phyloP scores from a whole-genome alignment of 2,329 filamentous ascomycete genomes.

The Pseudopithomyces chartarum region DNA sequence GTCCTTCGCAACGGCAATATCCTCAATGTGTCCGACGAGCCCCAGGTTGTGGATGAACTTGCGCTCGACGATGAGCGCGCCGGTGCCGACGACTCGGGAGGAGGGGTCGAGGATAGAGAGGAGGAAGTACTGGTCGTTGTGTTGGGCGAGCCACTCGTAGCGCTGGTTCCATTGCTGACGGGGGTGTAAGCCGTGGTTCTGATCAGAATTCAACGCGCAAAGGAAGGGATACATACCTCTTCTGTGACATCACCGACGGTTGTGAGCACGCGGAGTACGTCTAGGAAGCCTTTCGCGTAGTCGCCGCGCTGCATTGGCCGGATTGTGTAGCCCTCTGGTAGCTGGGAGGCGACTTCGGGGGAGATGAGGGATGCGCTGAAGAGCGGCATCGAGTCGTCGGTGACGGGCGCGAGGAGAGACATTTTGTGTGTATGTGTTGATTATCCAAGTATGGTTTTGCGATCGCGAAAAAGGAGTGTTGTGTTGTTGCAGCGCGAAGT shows the following conservation, averaged over 20 bases:
- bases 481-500: neutral
- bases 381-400: conserved; percentile 59
- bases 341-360: conserved; percentile 69
- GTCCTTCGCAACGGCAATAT: conserved; percentile 92
- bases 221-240: conserved; percentile 50
- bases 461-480: neutral
- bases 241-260: conserved; percentile 86
- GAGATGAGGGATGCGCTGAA: conserved; percentile 81
- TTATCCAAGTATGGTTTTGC: neutral
- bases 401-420: conserved; percentile 20
- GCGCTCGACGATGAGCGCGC: conserved; percentile 86
- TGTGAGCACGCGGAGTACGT: conserved; percentile 88
- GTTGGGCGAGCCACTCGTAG: conserved; percentile 78
- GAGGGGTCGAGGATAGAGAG: conserved; percentile 80
- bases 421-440: conserved; percentile 5
- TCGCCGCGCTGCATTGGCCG: conserved; percentile 80
- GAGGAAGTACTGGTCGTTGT: conserved; percentile 81
- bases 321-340: conserved; percentile 82
- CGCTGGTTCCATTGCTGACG: conserved; percentile 68
- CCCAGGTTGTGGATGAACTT: conserved; percentile 89
- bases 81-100: conserved; percentile 81
- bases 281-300: conserved; percentile 82
- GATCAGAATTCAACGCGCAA: neutral
- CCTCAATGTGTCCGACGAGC: conserved; percentile 92
- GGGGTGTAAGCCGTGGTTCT: neutral